Base-by-base conservation (phyloP, 1,284 basidiomycete genomes). In the Cryptococcus floricola region DNA sequence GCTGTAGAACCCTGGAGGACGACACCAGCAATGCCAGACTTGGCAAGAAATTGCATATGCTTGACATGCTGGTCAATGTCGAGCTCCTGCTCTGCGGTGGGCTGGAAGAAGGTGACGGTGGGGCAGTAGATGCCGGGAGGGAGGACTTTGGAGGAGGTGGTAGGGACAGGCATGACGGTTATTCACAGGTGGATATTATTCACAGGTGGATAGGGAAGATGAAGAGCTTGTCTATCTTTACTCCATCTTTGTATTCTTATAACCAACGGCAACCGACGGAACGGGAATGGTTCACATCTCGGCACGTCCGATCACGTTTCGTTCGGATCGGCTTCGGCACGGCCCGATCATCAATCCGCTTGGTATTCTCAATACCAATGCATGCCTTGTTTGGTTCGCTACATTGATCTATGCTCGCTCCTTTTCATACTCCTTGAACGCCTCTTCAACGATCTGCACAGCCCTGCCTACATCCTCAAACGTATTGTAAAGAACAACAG, bases 401-500 rank as follows among this genome's bases (percentile, higher is more conserved):
- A 3, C 23, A 3, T 23, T 23, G 23, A 23, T 23, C 23, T 23
- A 23, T 23, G 2, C 23, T 23, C 23, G 23, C 23, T 48, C 47
- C 25, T 60, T 44, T 31, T 60, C 67, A 54, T 73, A 74, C 23
- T 58, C 72, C 48, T 57, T 60, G 39, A 78, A 58, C 3, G 75
- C 75, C 39, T 82, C 77, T 45, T 91, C 84, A 43, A 94, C 71
- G 53, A 82, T 83, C 51, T 75, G 73, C 12, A 81, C 88, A 2
- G 85, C 88, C 48, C 79, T 74, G 62, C 88, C 84, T 58, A 89
- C 87, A 65, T 96, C 92, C 63, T 81, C 77, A 66, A 85, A 81
- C 10, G 86, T 87, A 71, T 88, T 94, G 76, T 95, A 97, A 68
- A 96, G 77, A 41, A 91, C 87, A 10, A 81, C 81, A 38, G 94